phyloP scores from a whole-genome alignment of 2,329 filamentous ascomycete genomes.

The Diaporthe eres region DNA sequence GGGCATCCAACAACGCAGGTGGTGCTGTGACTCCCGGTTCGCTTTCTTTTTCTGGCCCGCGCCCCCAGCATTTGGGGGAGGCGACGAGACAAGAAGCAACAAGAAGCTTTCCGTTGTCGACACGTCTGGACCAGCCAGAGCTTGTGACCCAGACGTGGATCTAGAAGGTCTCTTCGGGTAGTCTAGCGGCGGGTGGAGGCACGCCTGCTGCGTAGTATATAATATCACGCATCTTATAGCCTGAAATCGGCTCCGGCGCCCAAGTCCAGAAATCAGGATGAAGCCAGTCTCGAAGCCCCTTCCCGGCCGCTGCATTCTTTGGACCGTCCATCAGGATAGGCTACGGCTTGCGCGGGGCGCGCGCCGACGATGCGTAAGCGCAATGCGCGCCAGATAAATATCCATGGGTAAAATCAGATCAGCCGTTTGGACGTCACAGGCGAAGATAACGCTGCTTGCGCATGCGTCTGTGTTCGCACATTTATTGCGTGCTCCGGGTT shows the following conservation, averaged over 20 bases:
- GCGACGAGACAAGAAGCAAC: constrained; percentile 5
- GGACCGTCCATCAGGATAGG: background rate
- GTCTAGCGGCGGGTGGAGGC: constrained; percentile 31
- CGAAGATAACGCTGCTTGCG: constrained; percentile 17
- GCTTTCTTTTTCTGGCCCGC: constrained; percentile 15
- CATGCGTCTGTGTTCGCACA: constrained; percentile 11
- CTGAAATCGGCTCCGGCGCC: constrained; percentile 26
- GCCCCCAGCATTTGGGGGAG: constrained; percentile 3
- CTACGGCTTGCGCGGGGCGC: constrained; percentile 13
- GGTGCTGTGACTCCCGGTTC: constrained; percentile 17
- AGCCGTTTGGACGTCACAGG: constrained; percentile 7
- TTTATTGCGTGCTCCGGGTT: constrained; percentile 10
- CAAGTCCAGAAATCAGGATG: background rate
- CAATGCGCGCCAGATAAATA: constrained; percentile 27
- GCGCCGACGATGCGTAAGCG: constrained; percentile 15
- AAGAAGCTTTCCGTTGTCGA: background rate
- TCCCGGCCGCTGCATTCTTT: background rate
- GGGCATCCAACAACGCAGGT: background rate
- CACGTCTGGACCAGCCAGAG: constrained; percentile 7
- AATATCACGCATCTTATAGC: constrained; percentile 34
- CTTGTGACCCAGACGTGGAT: constrained; percentile 15
- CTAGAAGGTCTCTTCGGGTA: constrained; percentile 25
- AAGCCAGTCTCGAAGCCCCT: constrained; percentile 22
- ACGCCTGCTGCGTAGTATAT: background rate
- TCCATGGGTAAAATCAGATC: background rate